phyloP scores from a whole-genome alignment of 73 alveolate genomes.

The Paramecium biaurelia region DNA sequence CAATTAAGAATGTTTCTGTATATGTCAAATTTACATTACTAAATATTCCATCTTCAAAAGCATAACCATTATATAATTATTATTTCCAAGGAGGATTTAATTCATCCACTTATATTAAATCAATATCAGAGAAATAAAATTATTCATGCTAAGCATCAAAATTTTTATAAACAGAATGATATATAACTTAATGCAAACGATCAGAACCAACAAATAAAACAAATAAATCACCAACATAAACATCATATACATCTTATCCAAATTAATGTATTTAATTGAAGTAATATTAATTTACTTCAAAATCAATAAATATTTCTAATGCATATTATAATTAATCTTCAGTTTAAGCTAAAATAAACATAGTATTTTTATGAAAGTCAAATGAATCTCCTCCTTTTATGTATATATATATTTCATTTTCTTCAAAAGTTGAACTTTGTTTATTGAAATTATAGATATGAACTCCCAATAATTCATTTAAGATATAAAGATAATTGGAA shows the following conservation, averaged over 20 bases:
- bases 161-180: not conserved
- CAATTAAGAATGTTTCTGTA: not conserved
- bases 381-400: not conserved
- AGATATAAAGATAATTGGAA: not conserved
- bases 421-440: not conserved
- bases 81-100: not conserved
- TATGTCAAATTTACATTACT: not conserved
- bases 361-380: not conserved
- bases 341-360: slow-evolving; percentile 30
- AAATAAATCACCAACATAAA: slow-evolving; percentile 4
- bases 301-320: not conserved
- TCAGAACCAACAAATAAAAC: slow-evolving; percentile 2
- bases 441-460: not conserved
- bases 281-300: not conserved
- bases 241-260: not conserved
- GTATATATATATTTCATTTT: not conserved
- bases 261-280: not conserved
- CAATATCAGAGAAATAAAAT: not conserved
- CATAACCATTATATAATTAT: not conserved
- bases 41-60: not conserved
- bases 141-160: not conserved
- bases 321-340: slow-evolving; percentile 24
- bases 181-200: not conserved
- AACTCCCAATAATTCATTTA: not conserved
- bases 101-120: slow-evolving; percentile 26